Conservation (phyloP, 257 asterid species). For the Hygrophila difformis region DNA sequence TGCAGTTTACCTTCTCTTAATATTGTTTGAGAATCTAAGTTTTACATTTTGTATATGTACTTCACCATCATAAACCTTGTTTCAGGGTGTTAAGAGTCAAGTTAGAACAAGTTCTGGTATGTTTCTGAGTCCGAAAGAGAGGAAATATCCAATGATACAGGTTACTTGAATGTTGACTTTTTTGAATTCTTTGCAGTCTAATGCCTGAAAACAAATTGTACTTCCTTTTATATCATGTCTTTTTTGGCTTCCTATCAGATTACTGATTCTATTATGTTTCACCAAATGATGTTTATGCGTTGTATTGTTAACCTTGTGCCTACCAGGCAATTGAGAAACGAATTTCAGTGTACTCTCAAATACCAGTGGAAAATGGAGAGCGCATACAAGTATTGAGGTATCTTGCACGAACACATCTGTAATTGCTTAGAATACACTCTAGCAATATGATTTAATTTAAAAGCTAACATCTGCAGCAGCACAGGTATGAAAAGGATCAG, state of each 20-base stretch:
- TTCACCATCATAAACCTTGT: constrained; percentile 8
- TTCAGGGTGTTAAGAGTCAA: constrained; percentile 62
- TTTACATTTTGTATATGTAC: constrained; percentile 4
- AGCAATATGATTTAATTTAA: constrained; percentile 25
- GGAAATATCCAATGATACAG: constrained; percentile 63
- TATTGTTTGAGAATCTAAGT: constrained; percentile 5
- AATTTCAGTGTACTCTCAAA: constrained; percentile 72
- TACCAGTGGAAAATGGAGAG: constrained; percentile 84
- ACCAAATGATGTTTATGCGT: constrained; percentile 4
- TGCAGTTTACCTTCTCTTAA: neutral
- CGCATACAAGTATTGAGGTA: constrained; percentile 78
- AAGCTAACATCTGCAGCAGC: constrained; percentile 79
- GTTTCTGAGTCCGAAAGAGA: constrained; percentile 62
- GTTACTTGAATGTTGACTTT: constrained; percentile 20
- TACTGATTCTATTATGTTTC: neutral
- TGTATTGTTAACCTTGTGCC: constrained; percentile 5
- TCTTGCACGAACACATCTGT: constrained; percentile 7
- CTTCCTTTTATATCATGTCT: no score
- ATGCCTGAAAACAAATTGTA: no score
- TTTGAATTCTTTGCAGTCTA: neutral
- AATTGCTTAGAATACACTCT: constrained; percentile 16
- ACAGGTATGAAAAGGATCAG: constrained; percentile 83
- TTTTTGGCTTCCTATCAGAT: neutral
- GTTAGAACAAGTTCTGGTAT: constrained; percentile 85
- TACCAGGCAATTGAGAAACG: constrained; percentile 78